These are phyloP conservation scores for Dendrocalamus latiflorus DNA, from an alignment of 202 grass and related monocot genomes.

Conservation along the genomic window DNA sequence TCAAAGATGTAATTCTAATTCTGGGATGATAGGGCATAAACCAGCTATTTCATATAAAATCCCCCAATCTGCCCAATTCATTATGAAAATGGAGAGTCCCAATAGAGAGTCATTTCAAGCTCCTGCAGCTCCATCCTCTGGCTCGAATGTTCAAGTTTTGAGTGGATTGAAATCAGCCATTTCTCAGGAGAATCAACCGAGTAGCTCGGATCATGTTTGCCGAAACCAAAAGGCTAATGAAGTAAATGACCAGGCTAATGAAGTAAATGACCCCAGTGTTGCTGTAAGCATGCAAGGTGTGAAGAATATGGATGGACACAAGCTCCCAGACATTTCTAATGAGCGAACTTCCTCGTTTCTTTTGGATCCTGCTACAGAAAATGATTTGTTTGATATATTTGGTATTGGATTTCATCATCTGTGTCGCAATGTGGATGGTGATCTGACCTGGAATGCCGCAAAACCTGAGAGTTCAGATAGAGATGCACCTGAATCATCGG, in stretches of 20 bases:
- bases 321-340: conserved; percentile 19
- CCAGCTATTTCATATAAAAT: conserved; percentile 21
- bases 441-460: conserved; percentile 33
- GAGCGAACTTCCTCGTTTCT: conserved; percentile 22
- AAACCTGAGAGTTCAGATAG: conserved; percentile 29
- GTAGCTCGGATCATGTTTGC: conserved; percentile 23
- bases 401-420: conserved; percentile 40
- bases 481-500: conserved; percentile 39
- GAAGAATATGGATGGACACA: conserved; percentile 37
- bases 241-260: no score
- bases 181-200: conserved; percentile 27
- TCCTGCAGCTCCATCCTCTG: conserved; percentile 22
- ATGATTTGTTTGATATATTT: conserved; percentile 65
- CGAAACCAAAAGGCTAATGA: conserved; percentile 36
- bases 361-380: conserved; percentile 44
- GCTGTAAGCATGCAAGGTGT: conserved; percentile 23
- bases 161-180: conserved; percentile 21
- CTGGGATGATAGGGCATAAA: conserved; percentile 35
- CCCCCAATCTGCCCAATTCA: conserved; percentile 34
- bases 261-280: conserved; percentile 30
- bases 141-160: conserved; percentile 24
- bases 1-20: conserved; percentile 33
- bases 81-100: conserved; percentile 28
- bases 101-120: conserved; percentile 42
- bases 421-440: conserved; percentile 36